phyloP scores from a whole-genome alignment of 164 flowering plant genomes.

The Akebia trifoliata region DNA sequence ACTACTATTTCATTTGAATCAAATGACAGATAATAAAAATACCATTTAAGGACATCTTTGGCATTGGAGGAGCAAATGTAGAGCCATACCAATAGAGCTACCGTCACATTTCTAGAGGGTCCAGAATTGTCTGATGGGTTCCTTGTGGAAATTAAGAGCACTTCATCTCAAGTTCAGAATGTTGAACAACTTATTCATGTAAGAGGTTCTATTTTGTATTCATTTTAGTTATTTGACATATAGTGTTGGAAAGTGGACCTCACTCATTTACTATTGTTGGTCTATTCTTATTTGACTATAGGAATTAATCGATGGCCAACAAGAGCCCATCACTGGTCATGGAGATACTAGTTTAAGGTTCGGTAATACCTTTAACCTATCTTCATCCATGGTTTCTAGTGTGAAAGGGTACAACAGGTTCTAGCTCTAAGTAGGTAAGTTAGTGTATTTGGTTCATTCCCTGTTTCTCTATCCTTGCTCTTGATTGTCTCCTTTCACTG shows the following conservation, averaged over 20 bases:
- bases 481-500: too few species aligned
- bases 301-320: slow-evolving; percentile 57
- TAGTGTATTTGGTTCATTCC: too few species aligned
- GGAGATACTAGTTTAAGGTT: slow-evolving; percentile 47
- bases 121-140: slow-evolving; percentile 79
- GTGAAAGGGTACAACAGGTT: slow-evolving; percentile 49
- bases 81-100: slow-evolving; percentile 87
- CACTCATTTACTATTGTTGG: not conserved
- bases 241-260: too few species aligned
- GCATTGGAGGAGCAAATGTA: slow-evolving; percentile 77
- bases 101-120: slow-evolving; percentile 79
- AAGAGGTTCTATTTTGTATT: not conserved
- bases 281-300: slow-evolving; percentile 17
- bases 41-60: slow-evolving; percentile 90
- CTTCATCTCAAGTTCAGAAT: slow-evolving; percentile 75
- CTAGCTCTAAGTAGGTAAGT: slow-evolving; percentile 36
- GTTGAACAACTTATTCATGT: slow-evolving; percentile 93
- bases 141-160: slow-evolving; percentile 86
- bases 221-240: too few species aligned
- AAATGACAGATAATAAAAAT: slow-evolving; percentile 94
- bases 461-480: too few species aligned
- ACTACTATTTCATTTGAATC: slow-evolving; percentile 6
- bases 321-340: slow-evolving; percentile 45
- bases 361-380: too few species aligned
- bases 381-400: slow-evolving; percentile 56